A percentile compares a stretch with the other conserved stretches of the same genome.
phyloP scores from a whole-genome alignment of 495 filamentous ascomycete species.

The Clohesyomyces aquaticus region DNA sequence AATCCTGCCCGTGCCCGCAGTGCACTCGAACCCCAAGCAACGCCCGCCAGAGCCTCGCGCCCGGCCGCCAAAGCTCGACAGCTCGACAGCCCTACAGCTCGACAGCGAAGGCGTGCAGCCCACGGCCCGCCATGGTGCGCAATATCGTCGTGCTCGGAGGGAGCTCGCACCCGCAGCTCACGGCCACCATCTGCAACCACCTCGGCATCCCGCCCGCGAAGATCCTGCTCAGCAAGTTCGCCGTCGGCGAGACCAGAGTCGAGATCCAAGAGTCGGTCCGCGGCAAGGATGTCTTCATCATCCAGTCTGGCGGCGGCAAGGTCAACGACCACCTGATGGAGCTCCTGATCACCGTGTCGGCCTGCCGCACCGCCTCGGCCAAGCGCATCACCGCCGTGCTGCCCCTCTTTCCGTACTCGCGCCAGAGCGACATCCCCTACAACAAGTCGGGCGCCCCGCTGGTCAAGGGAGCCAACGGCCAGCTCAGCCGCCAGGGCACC shows the following conservation, averaged over 20 bases:
- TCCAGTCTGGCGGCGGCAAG: conserved; percentile 84
- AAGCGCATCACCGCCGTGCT: conserved; percentile 90
- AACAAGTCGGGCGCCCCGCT: conserved; percentile 91
- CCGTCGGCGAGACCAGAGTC: conserved; percentile 90
- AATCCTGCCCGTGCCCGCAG: conserved; percentile 2
- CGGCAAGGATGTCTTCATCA: conserved; percentile 97
- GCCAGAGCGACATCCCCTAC: conserved; percentile 94
- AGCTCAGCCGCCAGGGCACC: conserved; percentile 44
- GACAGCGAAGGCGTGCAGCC: no score
- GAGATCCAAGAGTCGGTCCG: conserved; percentile 95
- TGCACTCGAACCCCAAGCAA: no score
- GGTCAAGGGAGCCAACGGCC: conserved; percentile 61
- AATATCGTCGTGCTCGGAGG: conserved; percentile 95
- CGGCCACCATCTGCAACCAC: conserved; percentile 79
- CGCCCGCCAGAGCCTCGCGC: no score
- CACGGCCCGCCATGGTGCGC: conserved; percentile 83
- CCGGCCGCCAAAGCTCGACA: not conserved
- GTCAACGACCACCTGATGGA: conserved; percentile 97
- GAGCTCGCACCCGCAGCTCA: conserved; percentile 86
- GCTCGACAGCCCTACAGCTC: not conserved
- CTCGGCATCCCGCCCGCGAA: conserved; percentile 83
- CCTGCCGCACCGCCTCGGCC: conserved; percentile 95
- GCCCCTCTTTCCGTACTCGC: conserved; percentile 92
- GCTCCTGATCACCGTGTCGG: conserved; percentile 92
- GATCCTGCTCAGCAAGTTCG: conserved; percentile 86